Evolutionary conservation across 306 rosid genomes (phyloP).

Genomic region (Pachyrhizus erosus): DNA sequence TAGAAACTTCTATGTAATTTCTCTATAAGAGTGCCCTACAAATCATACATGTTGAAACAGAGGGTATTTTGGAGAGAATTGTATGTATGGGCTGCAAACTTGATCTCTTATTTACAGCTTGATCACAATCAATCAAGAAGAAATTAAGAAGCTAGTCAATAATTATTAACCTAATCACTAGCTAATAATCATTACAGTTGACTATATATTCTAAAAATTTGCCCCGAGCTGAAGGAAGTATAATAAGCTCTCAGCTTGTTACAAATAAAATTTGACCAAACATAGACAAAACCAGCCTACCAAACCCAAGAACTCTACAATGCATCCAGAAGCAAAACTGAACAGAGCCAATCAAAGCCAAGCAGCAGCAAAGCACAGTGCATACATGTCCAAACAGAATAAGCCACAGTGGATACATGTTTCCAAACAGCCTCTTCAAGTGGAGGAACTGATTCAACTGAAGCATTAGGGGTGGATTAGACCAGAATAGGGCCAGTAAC

Average conservation of each 20-base stretch:
- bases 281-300: background rate
- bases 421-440: background rate
- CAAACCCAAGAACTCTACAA: background rate
- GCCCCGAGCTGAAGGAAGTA: background rate
- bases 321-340: background rate
- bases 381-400: background rate
- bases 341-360: background rate
- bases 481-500: background rate
- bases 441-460: background rate
- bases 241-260: background rate
- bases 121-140: background rate
- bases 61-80: background rate
- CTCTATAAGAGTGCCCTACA: conserved; percentile 2
- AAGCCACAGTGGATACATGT: background rate
- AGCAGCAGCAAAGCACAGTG: background rate
- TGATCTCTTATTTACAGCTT: conserved; percentile 7
- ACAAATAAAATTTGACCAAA: background rate
- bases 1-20: conserved; percentile 16
- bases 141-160: conserved; percentile 2
- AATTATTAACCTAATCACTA: background rate
- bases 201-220: background rate
- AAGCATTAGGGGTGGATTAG: background rate
- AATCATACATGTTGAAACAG: conserved; percentile 20
- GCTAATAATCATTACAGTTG: conserved; percentile 20
- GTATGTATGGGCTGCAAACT: background rate